A percentile compares a stretch with the other conserved stretches of the same genome.
Evolutionary conservation across 306 rosid species (phyloP).

Genomic region (Rosa rugosa): DNA sequence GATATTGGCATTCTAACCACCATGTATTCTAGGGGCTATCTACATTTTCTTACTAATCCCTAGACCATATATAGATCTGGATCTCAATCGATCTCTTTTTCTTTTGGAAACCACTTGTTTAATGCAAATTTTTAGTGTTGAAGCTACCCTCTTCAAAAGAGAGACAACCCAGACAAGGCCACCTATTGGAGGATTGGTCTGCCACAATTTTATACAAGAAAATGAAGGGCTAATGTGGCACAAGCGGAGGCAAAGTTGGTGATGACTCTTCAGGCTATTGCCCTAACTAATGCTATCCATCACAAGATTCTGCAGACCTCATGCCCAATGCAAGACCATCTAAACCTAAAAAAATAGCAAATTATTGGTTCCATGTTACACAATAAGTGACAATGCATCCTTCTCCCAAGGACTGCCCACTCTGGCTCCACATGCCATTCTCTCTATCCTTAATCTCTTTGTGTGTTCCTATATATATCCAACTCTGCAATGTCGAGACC

Average conservation of each 20-base stretch:
- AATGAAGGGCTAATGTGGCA: constrained; percentile 40
- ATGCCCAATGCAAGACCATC: constrained; percentile 3
- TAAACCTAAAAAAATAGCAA: constrained; percentile 9
- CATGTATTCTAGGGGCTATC: neutral
- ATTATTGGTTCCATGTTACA: constrained; percentile 34
- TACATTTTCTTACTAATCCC: neutral
- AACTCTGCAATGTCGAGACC: constrained; percentile 8
- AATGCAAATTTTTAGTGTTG: constrained; percentile 7
- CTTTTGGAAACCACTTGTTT: constrained; percentile 9
- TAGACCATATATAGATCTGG: constrained; percentile 17
- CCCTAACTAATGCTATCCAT: constrained; percentile 20
- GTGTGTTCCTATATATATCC: constrained; percentile 20
- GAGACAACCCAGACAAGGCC: constrained; percentile 25
- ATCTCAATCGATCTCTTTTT: constrained; percentile 31
- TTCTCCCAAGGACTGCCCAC: constrained; percentile 27
- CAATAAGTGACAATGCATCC: constrained; percentile 36
- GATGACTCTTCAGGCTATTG: constrained; percentile 30
- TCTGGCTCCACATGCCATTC: constrained; percentile 42
- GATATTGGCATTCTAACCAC: constrained; percentile 31
- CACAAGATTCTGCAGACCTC: constrained; percentile 30
- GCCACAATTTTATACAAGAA: constrained; percentile 13
- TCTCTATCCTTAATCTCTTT: constrained; percentile 12
- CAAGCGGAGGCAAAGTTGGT: constrained; percentile 33
- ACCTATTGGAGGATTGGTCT: constrained; percentile 18
- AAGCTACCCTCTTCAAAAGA: constrained; percentile 17